Base-by-base conservation (phyloP, 2,329 filamentous ascomycete genomes). In the Epicoccum sorghinum region DNA sequence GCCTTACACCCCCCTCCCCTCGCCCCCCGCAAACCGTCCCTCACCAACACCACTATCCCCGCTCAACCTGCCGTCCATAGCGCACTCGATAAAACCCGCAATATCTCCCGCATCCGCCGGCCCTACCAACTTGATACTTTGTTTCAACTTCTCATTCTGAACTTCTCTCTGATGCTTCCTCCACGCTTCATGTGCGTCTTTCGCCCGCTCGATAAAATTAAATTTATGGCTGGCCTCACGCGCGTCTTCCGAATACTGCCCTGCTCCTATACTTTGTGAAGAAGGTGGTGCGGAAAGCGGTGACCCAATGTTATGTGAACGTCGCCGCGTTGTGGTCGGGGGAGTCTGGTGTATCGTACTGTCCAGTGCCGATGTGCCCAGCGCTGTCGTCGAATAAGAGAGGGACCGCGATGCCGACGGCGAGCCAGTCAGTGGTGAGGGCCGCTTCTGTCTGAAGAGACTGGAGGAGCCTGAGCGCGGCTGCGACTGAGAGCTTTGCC, bases 81-180 rank as follows among this genome's bases (percentile, higher is more conserved):
- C 38, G 18, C 42, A 30, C 13, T 54, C 55, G 5, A 61, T 54
- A 44, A 57, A 67, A 1, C 52, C 57, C 4, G 53, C 62, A 7
- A 62, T 58, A 10, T 64, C 58, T 4, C 48, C 47, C 7, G 65
- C 64, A 55, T 72, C 69, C 9, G 63, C 65, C 3, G 65, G 69
- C 2, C 70, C 71, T 6, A 74, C 37, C 2, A 73, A 60, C 29
- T 55, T 64, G 7, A 74, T 74, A 52, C 66, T 73, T 37, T 59
- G 59, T 58, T 73, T 74, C 12, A 73, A 38, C 38, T 60, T 66
- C 45, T 69, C 61, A 9, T 67, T 66, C 52, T 62, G 62, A 1
- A 46, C 46, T 22, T 71, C 63, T 24, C 37, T 55, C 12, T 62
- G 57, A 7, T 64, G 59, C 24, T 47, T 60, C 27, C 59, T 62